phyloP scores from a whole-genome alignment of 176 grass and related monocot genomes.

The Cenchrus fungigraminus region DNA sequence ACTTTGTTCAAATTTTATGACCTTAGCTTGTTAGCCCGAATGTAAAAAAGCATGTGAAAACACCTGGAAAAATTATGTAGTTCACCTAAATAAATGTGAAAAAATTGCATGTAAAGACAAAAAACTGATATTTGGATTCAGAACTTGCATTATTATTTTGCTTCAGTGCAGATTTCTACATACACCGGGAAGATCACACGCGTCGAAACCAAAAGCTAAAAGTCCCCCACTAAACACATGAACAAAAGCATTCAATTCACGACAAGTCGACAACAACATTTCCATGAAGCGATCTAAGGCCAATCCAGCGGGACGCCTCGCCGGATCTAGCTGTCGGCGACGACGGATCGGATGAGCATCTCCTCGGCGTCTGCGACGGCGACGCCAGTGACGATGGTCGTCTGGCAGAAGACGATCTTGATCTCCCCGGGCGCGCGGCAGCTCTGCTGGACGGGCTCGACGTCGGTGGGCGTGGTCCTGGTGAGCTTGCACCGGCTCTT shows the following conservation, averaged over 20 bases:
- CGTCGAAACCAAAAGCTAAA: background rate
- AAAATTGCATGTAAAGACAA: background rate
- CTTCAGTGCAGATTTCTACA: background rate
- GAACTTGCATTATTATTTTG: background rate
- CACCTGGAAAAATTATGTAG: no score
- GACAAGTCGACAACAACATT: no score
- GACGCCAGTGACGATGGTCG: slow-evolving; percentile 8
- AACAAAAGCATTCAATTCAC: background rate
- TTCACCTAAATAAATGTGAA: background rate
- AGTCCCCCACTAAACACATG: background rate
- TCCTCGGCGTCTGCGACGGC: background rate
- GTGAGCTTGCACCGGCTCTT: slow-evolving; percentile 48
- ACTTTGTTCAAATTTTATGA: no score
- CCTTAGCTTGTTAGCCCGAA: no score
- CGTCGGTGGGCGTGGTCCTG: slow-evolving; percentile 45
- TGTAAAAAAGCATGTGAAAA: no score
- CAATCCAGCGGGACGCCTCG: background rate
- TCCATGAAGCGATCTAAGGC: background rate
- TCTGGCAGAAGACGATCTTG: slow-evolving; percentile 56
- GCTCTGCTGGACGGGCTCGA: slow-evolving; percentile 59
- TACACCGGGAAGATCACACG: background rate
- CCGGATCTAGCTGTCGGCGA: slow-evolving; percentile 39
- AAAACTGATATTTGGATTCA: background rate
- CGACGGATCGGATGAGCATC: slow-evolving; percentile 50
- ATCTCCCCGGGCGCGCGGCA: slow-evolving; percentile 55